Conservation (phyloP, 805 yeast species). For the Lipomyces yamadae region DNA sequence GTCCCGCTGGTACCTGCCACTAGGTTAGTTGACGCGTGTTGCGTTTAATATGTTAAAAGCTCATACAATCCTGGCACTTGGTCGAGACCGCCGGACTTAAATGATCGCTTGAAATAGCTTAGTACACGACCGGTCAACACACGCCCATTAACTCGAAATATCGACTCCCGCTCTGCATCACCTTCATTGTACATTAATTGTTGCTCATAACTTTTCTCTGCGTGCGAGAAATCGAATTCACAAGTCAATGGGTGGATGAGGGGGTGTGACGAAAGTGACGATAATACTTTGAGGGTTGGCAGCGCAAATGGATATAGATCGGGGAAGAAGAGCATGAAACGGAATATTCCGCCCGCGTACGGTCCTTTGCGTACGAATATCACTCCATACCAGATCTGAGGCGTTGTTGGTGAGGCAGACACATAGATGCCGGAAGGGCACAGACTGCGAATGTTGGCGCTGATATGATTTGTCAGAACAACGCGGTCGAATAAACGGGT, state of each 20-base stretch:
- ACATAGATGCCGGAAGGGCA: constrained; percentile 35
- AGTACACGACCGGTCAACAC: constrained; percentile 32
- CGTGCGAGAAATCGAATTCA: constrained; percentile 25
- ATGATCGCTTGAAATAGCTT: constrained; percentile 34
- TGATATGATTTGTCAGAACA: constrained; percentile 1
- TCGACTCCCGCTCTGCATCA: constrained; percentile 27
- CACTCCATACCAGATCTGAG: constrained; percentile 37
- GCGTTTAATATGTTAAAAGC: neutral
- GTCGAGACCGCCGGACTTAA: constrained; percentile 29
- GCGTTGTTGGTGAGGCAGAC: constrained; percentile 31
- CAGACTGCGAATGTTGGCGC: constrained; percentile 27
- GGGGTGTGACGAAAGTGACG: constrained; percentile 24
- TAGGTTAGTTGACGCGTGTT: neutral
- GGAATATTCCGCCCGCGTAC: constrained; percentile 35
- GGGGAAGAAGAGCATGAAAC: constrained; percentile 33
- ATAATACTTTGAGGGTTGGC: constrained; percentile 25
- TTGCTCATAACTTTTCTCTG: neutral
- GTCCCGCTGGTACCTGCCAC: constrained; percentile 19
- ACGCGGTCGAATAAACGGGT: neutral
- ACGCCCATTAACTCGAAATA: constrained; percentile 29
- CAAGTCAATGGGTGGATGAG: constrained; percentile 16
- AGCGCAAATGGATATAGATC: constrained; percentile 29
- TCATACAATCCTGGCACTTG: constrained; percentile 24
- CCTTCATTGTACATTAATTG: constrained; percentile 11
- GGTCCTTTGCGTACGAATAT: constrained; percentile 34